Base-by-base conservation (phyloP, 441 rosid genomes). In the Gossypium davidsonii region DNA sequence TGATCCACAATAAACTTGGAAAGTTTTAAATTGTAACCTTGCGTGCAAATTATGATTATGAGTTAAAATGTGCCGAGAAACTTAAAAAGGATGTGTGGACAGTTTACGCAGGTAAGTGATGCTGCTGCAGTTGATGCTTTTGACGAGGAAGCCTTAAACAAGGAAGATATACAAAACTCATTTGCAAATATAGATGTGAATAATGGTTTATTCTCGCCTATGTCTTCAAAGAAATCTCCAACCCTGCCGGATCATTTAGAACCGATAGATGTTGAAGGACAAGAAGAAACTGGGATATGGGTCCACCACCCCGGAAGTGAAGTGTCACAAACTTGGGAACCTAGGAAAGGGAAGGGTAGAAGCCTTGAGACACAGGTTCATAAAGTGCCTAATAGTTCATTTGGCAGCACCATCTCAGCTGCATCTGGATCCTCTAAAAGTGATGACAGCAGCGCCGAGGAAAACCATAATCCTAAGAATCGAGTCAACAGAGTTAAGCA, bases 241-340 rank as follows among this genome's bases (percentile, higher is more conserved):
- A 77, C 81, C 70, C 86, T 85, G 62, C 70, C 39, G 6, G 99
- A 91, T 81, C 85, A 76, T 81, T 79, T 88, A 67, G 97, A 93
- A 74, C 93, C 98, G 12, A 84, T 95, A 42, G 86, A 89, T 74
- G 76, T 95, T 44, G 92, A 88, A 72, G 99, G 99, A 76, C 95
- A 84, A 81, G 68, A 78, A 39, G 81, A 81, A 78, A 85, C 92
- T 3, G 98, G 97, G 49, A 71, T 95, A 9, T 95, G 98, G 98
- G 80, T 89, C n/a, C 92, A 89, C 79, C 91, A 81, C 76, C 95
- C 98, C 0, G 98, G 97, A 76, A 86, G 83, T 72, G 95, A 90
- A 72, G 91, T 90, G 66, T 74, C 84, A 18, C 95, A 85, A 77
- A 87, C 83, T 64, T 88, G 98, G 98, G 86, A 90, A 74, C 97